Evolutionary conservation across 352 stramenopile species (phyloP).

Genomic region (Phytopythium montanum): DNA sequence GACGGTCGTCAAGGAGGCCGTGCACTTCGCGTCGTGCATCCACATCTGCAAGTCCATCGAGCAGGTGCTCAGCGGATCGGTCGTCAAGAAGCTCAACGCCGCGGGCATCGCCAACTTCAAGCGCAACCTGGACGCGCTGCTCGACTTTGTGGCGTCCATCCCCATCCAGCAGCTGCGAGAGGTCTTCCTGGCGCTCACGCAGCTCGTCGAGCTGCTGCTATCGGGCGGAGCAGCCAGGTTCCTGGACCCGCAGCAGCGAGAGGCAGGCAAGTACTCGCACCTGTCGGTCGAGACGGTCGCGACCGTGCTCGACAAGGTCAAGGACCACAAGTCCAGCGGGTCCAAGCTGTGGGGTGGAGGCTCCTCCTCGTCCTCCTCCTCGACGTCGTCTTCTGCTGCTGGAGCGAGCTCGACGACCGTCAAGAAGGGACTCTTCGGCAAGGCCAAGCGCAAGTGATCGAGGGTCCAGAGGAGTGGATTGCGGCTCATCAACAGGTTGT

Average conservation of each 20-base stretch:
- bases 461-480: not conserved
- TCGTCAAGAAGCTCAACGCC: conserved; percentile 68
- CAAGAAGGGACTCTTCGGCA: conserved; percentile 11
- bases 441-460: conserved; percentile 5
- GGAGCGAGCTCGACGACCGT: not conserved
- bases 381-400: conserved; percentile 3
- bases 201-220: conserved; percentile 68
- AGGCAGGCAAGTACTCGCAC: conserved; percentile 62
- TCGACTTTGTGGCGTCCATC: conserved; percentile 60
- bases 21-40: conserved; percentile 76
- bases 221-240: conserved; percentile 56
- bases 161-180: conserved; percentile 58
- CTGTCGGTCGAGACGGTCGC: conserved; percentile 64
- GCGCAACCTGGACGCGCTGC: conserved; percentile 64
- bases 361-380: conserved; percentile 21
- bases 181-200: conserved; percentile 57
- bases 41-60: conserved; percentile 77
- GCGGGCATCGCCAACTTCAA: conserved; percentile 76
- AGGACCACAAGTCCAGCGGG: conserved; percentile 42
- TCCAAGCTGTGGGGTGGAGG: conserved; percentile 49
- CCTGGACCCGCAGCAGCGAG: conserved; percentile 55
- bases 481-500: not conserved
- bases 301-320: conserved; percentile 67
- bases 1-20: conserved; percentile 47
- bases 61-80: conserved; percentile 53